Evolutionary conservation across 2,329 filamentous ascomycete genomes (phyloP).

Genomic region (Trichoderma brevicompactum): DNA sequence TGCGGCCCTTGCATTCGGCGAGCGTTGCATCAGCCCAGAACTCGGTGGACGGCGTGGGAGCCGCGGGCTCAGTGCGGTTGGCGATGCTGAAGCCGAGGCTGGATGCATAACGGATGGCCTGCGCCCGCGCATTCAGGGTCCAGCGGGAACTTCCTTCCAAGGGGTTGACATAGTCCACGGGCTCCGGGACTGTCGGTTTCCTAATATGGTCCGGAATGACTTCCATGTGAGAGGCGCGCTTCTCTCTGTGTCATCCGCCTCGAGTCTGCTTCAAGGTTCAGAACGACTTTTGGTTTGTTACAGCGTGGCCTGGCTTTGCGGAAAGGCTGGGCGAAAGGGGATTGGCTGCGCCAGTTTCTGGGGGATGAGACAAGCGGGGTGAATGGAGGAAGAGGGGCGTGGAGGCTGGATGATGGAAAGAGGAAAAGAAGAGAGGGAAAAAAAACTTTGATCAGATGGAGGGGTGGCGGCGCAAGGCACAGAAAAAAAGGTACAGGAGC

Average conservation of each 20-base stretch:
- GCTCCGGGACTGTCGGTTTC: constrained; percentile 40
- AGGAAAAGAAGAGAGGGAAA: not conserved
- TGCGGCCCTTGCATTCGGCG: constrained; percentile 42
- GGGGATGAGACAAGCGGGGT: constrained; percentile 15
- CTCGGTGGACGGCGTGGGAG: constrained; percentile 45
- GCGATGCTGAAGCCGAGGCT: constrained; percentile 49
- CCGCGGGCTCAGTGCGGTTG: constrained; percentile 48
- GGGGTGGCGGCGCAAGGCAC: constrained; percentile 18
- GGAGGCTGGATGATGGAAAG: constrained; percentile 5
- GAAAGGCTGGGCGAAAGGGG: constrained; percentile 27
- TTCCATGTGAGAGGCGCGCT: constrained; percentile 33
- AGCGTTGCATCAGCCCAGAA: constrained; percentile 51
- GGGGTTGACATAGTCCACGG: constrained; percentile 49
- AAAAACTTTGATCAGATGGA: not conserved
- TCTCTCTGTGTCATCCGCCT: constrained; percentile 13
- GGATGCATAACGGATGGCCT: constrained; percentile 51
- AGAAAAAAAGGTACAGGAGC: constrained; percentile 6
- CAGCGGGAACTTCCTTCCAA: constrained; percentile 51
- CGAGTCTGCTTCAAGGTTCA: not conserved
- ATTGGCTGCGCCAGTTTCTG: constrained; percentile 16
- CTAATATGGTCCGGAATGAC: constrained; percentile 36
- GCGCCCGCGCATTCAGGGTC: constrained; percentile 49
- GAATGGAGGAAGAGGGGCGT: constrained; percentile 23
- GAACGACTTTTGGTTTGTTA: not conserved
- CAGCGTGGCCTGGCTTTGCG: constrained; percentile 20